Conservation (phyloP, 2,329 filamentous ascomycete genomes). For the Mycosphaerelloides madeirae region DNA sequence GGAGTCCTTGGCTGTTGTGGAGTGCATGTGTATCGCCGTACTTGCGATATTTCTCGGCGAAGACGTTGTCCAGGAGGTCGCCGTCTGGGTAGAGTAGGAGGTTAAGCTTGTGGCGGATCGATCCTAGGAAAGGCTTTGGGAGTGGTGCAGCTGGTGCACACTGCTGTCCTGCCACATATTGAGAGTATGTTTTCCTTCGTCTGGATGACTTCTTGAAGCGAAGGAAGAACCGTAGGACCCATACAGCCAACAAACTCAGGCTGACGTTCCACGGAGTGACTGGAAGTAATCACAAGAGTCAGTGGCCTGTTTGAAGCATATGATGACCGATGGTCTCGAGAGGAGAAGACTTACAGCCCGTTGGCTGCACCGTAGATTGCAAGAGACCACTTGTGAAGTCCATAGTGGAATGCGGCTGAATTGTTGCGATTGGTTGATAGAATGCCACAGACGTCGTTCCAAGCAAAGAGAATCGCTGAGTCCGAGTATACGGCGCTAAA, state of each 20-base stretch:
- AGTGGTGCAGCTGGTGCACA: slow-evolving; percentile 8
- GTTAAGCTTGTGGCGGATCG: slow-evolving; percentile 18
- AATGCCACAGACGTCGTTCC: background rate
- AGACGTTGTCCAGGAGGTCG: slow-evolving; percentile 18
- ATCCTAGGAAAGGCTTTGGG: slow-evolving; percentile 10
- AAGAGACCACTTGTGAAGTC: background rate
- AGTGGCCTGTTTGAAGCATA: too few species aligned
- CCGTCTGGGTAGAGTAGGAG: slow-evolving; percentile 13
- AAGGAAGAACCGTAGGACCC: background rate
- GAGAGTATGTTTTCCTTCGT: background rate
- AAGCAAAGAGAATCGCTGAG: background rate
- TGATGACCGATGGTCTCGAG: too few species aligned
- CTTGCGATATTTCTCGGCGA: slow-evolving; percentile 15
- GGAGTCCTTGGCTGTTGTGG: slow-evolving; percentile 11
- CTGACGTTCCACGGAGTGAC: slow-evolving; percentile 1
- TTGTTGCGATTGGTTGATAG: background rate
- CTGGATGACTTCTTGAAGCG: background rate
- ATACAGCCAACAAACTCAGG: background rate
- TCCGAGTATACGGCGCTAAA: background rate
- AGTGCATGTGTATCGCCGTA: slow-evolving; percentile 19
- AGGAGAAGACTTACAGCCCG: too few species aligned
- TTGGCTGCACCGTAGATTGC: background rate
- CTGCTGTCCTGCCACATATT: slow-evolving; percentile 5
- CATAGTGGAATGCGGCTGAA: background rate
- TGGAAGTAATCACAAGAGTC: too few species aligned